Percentiles rank a stretch among this genome's conserved stretches.
Evolutionary conservation across 2,329 filamentous ascomycete genomes (phyloP).

Genomic region (Exserohilum turcica): DNA sequence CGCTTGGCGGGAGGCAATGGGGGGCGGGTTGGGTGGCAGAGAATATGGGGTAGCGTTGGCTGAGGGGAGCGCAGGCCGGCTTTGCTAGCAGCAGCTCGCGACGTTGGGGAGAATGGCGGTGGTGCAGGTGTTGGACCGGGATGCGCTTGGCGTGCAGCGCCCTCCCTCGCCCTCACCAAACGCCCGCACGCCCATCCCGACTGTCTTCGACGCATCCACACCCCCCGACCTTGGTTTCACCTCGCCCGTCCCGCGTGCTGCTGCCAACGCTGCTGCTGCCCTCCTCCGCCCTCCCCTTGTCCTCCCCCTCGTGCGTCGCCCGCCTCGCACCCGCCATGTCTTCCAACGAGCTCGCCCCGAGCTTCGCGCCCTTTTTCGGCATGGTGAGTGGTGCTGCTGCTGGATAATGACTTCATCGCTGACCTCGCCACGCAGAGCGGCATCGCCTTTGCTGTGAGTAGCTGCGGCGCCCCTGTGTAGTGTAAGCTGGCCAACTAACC

Average conservation of each 20-base stretch:
- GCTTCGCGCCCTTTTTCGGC: constrained; percentile 86
- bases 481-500: constrained; percentile 26
- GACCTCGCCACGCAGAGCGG: constrained; percentile 63
- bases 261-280: background rate
- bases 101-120: constrained; percentile 18
- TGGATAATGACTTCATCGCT: constrained; percentile 40
- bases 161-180: constrained; percentile 7
- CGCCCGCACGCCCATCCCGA: constrained; percentile 7
- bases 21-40: background rate
- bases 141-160: constrained; percentile 14
- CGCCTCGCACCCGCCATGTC: constrained; percentile 23
- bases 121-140: constrained; percentile 15
- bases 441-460: constrained; percentile 69
- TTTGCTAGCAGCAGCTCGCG: constrained; percentile 16
- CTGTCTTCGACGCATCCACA: constrained; percentile 16
- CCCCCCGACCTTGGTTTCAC: constrained; percentile 4
- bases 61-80: constrained; percentile 14
- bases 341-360: constrained; percentile 59
- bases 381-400: constrained; percentile 65
- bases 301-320: background rate
- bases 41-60: constrained; percentile 9
- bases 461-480: constrained; percentile 3
- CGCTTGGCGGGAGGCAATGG: constrained; percentile 8
- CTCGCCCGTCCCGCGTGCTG: constrained; percentile 5
- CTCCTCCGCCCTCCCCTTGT: constrained; percentile 1